A percentile compares a stretch with the other conserved stretches of the same genome.
phyloP scores from a whole-genome alignment of 768 basidiomycete species.

The Lanmaoa pseudosensibilis region DNA sequence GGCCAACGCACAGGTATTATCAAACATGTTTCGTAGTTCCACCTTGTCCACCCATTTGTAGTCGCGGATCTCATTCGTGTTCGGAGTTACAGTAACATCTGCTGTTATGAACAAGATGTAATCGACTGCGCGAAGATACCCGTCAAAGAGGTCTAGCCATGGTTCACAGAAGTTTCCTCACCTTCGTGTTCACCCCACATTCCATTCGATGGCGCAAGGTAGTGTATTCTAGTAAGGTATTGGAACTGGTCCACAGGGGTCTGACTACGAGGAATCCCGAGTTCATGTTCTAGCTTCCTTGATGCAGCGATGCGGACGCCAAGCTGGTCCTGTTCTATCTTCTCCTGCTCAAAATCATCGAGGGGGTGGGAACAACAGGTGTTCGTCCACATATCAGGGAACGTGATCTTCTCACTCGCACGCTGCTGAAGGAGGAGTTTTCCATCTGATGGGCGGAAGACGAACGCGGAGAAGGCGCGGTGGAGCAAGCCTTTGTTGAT shows the following conservation, averaged over 20 bases:
- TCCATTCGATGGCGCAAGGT: slow-evolving; percentile 89
- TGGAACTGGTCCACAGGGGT: slow-evolving; percentile 85
- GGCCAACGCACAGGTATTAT: slow-evolving; percentile 57
- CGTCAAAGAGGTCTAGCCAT: slow-evolving; percentile 3
- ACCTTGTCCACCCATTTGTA: slow-evolving; percentile 88
- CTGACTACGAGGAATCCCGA: slow-evolving; percentile 82
- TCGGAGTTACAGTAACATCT: slow-evolving; percentile 79
- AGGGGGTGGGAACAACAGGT: slow-evolving; percentile 98
- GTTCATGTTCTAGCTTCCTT: slow-evolving; percentile 93
- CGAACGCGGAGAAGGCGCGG: slow-evolving; percentile 96
- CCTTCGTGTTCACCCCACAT: slow-evolving; percentile 99
- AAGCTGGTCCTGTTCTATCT: slow-evolving; percentile 69
- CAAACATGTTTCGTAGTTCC: slow-evolving; percentile 91
- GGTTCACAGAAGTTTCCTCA: slow-evolving; percentile 33
- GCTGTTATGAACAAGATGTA: slow-evolving; percentile 95
- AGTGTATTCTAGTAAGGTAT: slow-evolving; percentile 95
- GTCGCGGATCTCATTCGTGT: slow-evolving; percentile 89
- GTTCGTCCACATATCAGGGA: slow-evolving; percentile 99
- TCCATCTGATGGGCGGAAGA: slow-evolving; percentile 93
- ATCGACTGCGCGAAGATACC: slow-evolving; percentile 64
- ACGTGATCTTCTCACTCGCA: slow-evolving; percentile 98
- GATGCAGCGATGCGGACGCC: slow-evolving; percentile 91
- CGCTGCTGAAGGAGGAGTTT: slow-evolving; percentile 92
- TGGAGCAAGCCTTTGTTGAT: slow-evolving; percentile 93
- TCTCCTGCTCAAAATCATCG: slow-evolving; percentile 86